Evolutionary conservation across 179 eudicot genomes (phyloP), one percentile per base, ranked within the genome.

Genomic region (Dionaea muscipula): DNA sequence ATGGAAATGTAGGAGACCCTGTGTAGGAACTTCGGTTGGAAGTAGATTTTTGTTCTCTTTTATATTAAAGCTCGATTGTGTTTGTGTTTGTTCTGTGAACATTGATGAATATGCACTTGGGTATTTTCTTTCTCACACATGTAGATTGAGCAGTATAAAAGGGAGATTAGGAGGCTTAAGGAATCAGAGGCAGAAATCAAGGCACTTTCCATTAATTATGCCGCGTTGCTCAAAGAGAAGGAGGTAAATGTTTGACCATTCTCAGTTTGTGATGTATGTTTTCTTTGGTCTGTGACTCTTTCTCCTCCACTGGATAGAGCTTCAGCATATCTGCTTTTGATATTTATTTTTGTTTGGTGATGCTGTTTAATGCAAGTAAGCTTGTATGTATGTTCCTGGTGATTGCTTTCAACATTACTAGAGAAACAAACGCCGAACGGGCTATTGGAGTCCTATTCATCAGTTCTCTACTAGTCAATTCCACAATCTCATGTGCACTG

Each of bases 181-280:
- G 93, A 82, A 26, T 91, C 98, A 7, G 96, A 87, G 70, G 79
- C 88, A 2, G 85, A 84, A 60, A 79, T 91, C 38, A 91, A 91
- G 81, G 98, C 93, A 45, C 57, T 91, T 19, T 87, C 98, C 22
- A 83, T 91, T 27, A 87, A 91, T 73, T 91, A 91, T 74, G 98
- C 98, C 26, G 93, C 98, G 53, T 64, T 91, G 57, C 70, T 91
- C 66, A 91, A 87, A 74, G 94, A 87, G 58, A 91, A 82, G 74
- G 98, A 91, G 89, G 98, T 84, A 63, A 18, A 50, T 39, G 20
- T 38, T 60, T 26, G 39, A 22, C n/a, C n/a, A n/a, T n/a, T n/a
- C n/a, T n/a, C 9, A 31, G 36, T 15, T 14, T 66, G 56, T 43
- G 17, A 17, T 22, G 19, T 57, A 3, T 45, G 26, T 14, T 6